Conservation (phyloP, 768 basidiomycete genomes). For the Crucibulum laeve region DNA sequence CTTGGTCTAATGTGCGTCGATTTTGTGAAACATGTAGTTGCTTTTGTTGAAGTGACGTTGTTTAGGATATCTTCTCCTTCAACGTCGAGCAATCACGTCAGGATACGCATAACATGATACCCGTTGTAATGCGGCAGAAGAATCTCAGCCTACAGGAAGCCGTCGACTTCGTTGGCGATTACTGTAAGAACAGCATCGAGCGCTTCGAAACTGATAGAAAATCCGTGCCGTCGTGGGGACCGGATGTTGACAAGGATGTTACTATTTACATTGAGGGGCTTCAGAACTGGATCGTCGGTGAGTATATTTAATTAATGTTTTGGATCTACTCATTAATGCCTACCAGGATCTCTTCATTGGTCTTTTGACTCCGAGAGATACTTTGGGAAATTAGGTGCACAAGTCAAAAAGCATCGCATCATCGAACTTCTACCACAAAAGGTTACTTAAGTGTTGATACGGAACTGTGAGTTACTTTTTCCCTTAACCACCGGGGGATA, state of each 20-base stretch:
- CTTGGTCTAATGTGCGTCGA: conserved; percentile 66
- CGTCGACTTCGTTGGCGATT: conserved; percentile 56
- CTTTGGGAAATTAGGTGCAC: conserved; percentile 47
- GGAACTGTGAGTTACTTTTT: not conserved
- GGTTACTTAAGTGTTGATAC: not conserved
- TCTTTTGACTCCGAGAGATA: conserved; percentile 61
- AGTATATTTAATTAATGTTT: conserved; percentile 1
- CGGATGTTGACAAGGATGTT: conserved; percentile 50
- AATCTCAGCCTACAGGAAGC: conserved; percentile 56
- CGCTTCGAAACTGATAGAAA: conserved; percentile 37
- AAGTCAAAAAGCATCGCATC: conserved; percentile 41
- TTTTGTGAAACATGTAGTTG: conserved; percentile 10
- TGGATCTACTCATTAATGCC: not conserved
- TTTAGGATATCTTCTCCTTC: conserved; percentile 69
- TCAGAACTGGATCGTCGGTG: conserved; percentile 55
- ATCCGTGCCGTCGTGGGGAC: conserved; percentile 56
- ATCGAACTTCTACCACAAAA: conserved; percentile 38
- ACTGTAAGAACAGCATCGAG: conserved; percentile 59
- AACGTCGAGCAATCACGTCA: conserved; percentile 69
- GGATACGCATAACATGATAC: conserved; percentile 71
- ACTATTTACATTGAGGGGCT: conserved; percentile 52
- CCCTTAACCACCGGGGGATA: conserved; percentile 2
- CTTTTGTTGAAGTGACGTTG: conserved; percentile 10
- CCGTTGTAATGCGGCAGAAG: conserved; percentile 60
- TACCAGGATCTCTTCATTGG: conserved; percentile 53